Percentiles rank a stretch among this genome's conserved stretches.
phyloP scores from a whole-genome alignment of 345 rosid species.

The Eucalyptus globulus region DNA sequence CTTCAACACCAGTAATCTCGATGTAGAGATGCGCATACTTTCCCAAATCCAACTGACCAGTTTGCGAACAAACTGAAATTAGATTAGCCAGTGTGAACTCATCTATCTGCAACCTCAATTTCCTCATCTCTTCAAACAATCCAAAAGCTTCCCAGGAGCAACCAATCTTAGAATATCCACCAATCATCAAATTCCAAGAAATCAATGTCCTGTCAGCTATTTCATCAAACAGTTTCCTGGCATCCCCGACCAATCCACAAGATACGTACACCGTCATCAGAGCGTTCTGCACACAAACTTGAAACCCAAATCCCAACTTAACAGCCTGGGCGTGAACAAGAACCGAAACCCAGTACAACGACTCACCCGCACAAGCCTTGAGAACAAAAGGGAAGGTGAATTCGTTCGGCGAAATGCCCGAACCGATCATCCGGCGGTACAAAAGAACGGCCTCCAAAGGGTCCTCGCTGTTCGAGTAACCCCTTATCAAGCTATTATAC shows the following conservation, averaged over 20 bases:
- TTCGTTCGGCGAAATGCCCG: conserved; percentile 14
- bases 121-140: conserved; percentile 17
- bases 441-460: conserved; percentile 10
- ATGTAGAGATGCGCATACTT: conserved; percentile 17
- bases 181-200: conserved; percentile 28
- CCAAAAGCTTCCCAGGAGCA: conserved; percentile 6
- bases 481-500: conserved; percentile 14
- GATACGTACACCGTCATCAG: background rate
- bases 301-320: conserved; percentile 9
- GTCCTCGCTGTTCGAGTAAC: background rate
- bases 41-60: conserved; percentile 3
- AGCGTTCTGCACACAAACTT: conserved; percentile 3
- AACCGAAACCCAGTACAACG: conserved; percentile 1
- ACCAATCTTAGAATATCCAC: conserved; percentile 19
- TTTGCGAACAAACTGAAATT: conserved; percentile 7
- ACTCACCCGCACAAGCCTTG: conserved; percentile 9
- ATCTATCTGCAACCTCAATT: conserved; percentile 5
- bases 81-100: conserved; percentile 10
- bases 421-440: conserved; percentile 5
- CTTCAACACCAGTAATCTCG: background rate
- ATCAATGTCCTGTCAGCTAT: conserved; percentile 15
- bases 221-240: conserved; percentile 21
- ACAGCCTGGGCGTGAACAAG: conserved; percentile 8
- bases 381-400: conserved; percentile 26
- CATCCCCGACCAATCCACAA: background rate